Evolutionary conservation across 495 filamentous ascomycete genomes (phyloP).

Genomic region (Aspergillus cristatus): DNA sequence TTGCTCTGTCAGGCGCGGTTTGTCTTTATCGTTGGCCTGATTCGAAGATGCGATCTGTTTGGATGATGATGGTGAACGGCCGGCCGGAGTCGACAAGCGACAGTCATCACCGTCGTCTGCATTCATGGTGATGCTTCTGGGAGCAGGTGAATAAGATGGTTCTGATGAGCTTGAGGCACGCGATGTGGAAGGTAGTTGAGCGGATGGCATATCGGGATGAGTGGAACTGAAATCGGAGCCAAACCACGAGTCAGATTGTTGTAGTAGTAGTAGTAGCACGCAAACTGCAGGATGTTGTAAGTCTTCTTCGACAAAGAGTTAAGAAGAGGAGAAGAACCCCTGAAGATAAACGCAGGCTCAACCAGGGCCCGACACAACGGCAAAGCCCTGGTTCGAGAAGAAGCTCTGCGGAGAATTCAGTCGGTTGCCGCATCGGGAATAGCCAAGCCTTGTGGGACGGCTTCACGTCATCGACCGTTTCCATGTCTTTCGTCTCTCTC

Average conservation of each 20-base stretch:
- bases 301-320: not conserved
- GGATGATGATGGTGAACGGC: conserved; percentile 54
- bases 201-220: conserved; percentile 16
- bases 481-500: not conserved
- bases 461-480: conserved; percentile 1
- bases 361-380: not conserved
- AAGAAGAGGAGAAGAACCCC: not conserved
- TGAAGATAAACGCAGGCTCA: too few species aligned
- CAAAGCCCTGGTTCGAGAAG: not conserved
- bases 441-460: not conserved
- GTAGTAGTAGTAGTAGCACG: too few species aligned
- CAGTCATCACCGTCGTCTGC: conserved; percentile 27
- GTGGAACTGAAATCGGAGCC: too few species aligned
- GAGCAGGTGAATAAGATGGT: conserved; percentile 15
- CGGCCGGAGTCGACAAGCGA: conserved; percentile 46
- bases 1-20: conserved; percentile 71
- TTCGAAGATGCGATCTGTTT: conserved; percentile 35
- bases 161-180: conserved; percentile 17
- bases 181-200: conserved; percentile 12
- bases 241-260: too few species aligned
- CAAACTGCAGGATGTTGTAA: too few species aligned
- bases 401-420: not conserved
- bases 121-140: conserved; percentile 12
- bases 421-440: not conserved
- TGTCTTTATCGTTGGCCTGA: conserved; percentile 46